A percentile compares a stretch with the other conserved stretches of the same genome.
phyloP scores from a whole-genome alignment of 1,284 basidiomycete genomes.

The Naganishia albida region DNA sequence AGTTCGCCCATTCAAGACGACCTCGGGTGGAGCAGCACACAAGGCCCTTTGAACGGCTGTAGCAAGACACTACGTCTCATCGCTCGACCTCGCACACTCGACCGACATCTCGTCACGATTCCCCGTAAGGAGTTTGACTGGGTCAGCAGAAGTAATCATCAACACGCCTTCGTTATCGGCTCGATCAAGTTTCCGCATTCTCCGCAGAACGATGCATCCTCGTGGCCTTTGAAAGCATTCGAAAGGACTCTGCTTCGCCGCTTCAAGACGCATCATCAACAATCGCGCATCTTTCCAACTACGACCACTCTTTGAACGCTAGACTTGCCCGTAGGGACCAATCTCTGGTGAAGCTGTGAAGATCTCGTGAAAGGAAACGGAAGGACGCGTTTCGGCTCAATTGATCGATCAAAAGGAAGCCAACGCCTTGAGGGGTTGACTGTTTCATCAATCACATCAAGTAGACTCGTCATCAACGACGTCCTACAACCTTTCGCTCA shows the following conservation, averaged over 20 bases:
- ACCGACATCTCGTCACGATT: too few relatives aligned
- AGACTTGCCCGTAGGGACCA: neutral
- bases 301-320: neutral
- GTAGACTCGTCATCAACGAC: neutral
- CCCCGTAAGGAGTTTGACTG: neutral
- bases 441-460: neutral
- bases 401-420: slow-evolving; percentile 25
- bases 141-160: neutral
- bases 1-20: too few relatives aligned
- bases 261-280: neutral
- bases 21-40: too few relatives aligned
- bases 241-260: neutral
- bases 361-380: neutral
- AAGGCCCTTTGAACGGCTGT: neutral
- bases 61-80: neutral
- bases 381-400: too few relatives aligned
- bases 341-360: neutral
- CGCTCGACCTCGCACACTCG: too few relatives aligned
- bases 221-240: neutral
- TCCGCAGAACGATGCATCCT: neutral
- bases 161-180: neutral
- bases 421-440: neutral
- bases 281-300: neutral
- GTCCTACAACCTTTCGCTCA: neutral
- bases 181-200: neutral